These are phyloP conservation scores for Leccinum ochraceum DNA, from an alignment of 768 basidiomycete genomes.

Conservation along the genomic window DNA sequence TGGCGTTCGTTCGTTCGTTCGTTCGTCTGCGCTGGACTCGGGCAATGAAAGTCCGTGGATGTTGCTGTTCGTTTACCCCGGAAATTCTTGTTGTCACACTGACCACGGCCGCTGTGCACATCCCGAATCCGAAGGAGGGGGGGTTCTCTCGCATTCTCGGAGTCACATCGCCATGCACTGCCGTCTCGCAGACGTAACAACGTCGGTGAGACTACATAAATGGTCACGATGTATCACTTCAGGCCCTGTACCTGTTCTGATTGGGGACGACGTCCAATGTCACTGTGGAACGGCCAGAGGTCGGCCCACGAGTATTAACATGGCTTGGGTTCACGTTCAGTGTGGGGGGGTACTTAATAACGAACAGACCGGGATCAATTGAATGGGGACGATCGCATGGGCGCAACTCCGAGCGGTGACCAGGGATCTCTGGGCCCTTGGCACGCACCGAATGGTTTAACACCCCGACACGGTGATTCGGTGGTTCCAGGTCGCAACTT, in stretches of 20 bases:
- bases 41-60: slow-evolving; percentile 7
- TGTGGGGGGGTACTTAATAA: slow-evolving; percentile 41
- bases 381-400: slow-evolving; percentile 10
- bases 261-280: slow-evolving; percentile 72
- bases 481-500: slow-evolving; percentile 36
- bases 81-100: slow-evolving; percentile 19
- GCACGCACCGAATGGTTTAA: slow-evolving; percentile 58
- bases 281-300: slow-evolving; percentile 52
- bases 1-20: slow-evolving; percentile 47
- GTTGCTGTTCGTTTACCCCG: background rate
- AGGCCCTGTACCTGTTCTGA: slow-evolving; percentile 37
- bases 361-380: background rate
- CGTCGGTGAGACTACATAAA: slow-evolving; percentile 30
- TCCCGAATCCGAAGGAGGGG: slow-evolving; percentile 41
- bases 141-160: slow-evolving; percentile 62
- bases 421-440: slow-evolving; percentile 56
- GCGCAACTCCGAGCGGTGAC: slow-evolving; percentile 9
- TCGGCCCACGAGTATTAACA: slow-evolving; percentile 57
- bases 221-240: slow-evolving; percentile 31
- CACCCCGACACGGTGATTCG: slow-evolving; percentile 44
- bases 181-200: slow-evolving; percentile 47
- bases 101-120: slow-evolving; percentile 68
- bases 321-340: slow-evolving; percentile 58
- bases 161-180: slow-evolving; percentile 56
- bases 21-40: slow-evolving; percentile 41